Evolutionary conservation across 345 rosid genomes (phyloP).

Genomic region (Eucalyptus lansdowneana): DNA sequence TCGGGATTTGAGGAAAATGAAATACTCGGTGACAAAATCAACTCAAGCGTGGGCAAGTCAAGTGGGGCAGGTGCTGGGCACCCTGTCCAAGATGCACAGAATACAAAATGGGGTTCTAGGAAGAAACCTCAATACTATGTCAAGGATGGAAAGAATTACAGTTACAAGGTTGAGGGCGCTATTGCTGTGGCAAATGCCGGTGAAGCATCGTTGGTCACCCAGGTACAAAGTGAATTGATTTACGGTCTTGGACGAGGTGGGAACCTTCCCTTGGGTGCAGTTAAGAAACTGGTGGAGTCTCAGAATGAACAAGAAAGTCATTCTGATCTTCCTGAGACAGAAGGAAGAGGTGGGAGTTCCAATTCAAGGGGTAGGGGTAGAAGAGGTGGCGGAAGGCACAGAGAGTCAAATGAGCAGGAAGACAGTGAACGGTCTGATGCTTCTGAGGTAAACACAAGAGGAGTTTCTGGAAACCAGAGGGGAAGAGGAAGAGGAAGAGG

Average conservation of each 20-base stretch:
- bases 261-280: conserved; percentile 70
- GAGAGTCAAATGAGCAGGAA: not conserved
- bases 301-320: conserved; percentile 13
- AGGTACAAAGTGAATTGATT: conserved; percentile 56
- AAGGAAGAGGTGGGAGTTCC: conserved; percentile 24
- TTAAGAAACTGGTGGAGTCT: conserved; percentile 43
- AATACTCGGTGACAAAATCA: conserved; percentile 27
- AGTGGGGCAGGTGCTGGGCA: conserved; percentile 20
- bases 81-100: conserved; percentile 3
- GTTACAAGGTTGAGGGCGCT: conserved; percentile 82
- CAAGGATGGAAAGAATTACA: conserved; percentile 93
- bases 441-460: not conserved
- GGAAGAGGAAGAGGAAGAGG: conserved; percentile 37
- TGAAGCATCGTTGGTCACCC: conserved; percentile 56
- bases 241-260: conserved; percentile 91
- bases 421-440: not conserved
- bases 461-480: not conserved
- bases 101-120: conserved; percentile 70
- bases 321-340: conserved; percentile 20
- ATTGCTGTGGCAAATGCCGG: conserved; percentile 64
- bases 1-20: conserved; percentile 63
- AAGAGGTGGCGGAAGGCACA: not conserved
- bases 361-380: conserved; percentile 46
- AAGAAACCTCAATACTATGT: conserved; percentile 75
- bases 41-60: conserved; percentile 6